Conservation (phyloP, 192 early-diverging fungal species). For the Gonapodya sp. region DNA sequence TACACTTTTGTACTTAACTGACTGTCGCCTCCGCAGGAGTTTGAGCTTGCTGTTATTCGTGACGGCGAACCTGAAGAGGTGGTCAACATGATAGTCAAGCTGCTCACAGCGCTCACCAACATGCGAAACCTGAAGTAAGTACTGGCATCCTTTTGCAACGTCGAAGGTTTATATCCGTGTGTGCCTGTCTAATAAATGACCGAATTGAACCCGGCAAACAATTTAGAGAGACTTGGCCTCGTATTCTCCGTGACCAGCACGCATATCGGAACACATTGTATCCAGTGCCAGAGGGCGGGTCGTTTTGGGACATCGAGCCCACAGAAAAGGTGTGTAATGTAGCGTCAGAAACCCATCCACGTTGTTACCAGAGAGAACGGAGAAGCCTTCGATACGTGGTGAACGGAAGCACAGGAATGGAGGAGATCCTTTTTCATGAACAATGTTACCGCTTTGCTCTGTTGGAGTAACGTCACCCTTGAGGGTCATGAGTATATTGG, state of each 20-base stretch:
- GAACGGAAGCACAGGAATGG: no score
- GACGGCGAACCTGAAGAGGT: not conserved
- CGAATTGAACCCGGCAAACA: no score
- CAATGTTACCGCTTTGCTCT: no score
- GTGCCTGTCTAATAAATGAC: no score
- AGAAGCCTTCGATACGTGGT: no score
- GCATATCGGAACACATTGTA: not conserved
- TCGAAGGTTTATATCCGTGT: no score
- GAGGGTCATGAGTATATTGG: not conserved
- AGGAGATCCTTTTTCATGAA: no score
- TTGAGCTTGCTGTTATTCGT: not conserved
- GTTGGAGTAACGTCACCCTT: no score
- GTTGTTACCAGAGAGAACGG: no score
- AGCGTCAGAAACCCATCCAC: no score
- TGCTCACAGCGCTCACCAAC: not conserved
- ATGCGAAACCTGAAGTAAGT: not conserved
- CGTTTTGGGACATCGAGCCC: slow-evolving; percentile 1
- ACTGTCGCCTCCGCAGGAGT: not conserved
- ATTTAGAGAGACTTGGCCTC: not conserved
- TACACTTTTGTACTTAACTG: not conserved
- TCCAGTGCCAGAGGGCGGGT: not conserved
- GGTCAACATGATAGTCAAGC: not conserved
- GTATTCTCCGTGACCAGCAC: not conserved
- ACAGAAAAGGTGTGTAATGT: not conserved
- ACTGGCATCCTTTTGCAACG: not conserved